Percentiles rank a stretch among this genome's conserved stretches.
Conservation (phyloP, 2,329 filamentous ascomycete genomes). For the Rhynchosporium secalis region DNA sequence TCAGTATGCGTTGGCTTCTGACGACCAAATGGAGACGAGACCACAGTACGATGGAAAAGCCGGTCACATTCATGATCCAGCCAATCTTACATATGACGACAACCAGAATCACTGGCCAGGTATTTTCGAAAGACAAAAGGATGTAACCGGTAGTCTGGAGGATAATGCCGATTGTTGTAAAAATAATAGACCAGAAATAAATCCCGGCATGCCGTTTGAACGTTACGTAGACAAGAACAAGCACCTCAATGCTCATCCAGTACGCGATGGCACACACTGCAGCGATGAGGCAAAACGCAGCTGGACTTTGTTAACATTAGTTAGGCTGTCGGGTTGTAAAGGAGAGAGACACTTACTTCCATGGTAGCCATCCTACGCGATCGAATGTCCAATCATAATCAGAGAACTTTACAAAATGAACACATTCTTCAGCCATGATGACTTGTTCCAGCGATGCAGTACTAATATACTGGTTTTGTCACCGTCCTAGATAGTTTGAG, state of each 20-base stretch:
- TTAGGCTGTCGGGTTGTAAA: background rate
- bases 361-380: constrained; percentile 4
- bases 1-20: background rate
- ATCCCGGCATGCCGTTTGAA: constrained; percentile 8
- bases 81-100: constrained; percentile 9
- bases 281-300: constrained; percentile 7
- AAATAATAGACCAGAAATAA: constrained; percentile 9
- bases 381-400: constrained; percentile 11
- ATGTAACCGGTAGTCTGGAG: constrained; percentile 7
- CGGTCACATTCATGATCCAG: constrained; percentile 9
- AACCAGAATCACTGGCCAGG: background rate
- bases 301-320: constrained; percentile 3
- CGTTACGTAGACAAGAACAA: constrained; percentile 3
- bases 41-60: constrained; percentile 11
- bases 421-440: constrained; percentile 7
- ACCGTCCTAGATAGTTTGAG: background rate
- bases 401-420: constrained; percentile 1
- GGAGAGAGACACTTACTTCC: background rate
- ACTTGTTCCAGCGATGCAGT: background rate
- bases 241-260: constrained; percentile 6
- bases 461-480: background rate
- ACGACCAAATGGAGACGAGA: constrained; percentile 8
- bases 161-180: constrained; percentile 6
- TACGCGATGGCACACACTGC: constrained; percentile 5
- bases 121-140: constrained; percentile 3